Evolutionary conservation across 345 rosid species (phyloP).

Genomic region (Melastoma malabathricum): DNA sequence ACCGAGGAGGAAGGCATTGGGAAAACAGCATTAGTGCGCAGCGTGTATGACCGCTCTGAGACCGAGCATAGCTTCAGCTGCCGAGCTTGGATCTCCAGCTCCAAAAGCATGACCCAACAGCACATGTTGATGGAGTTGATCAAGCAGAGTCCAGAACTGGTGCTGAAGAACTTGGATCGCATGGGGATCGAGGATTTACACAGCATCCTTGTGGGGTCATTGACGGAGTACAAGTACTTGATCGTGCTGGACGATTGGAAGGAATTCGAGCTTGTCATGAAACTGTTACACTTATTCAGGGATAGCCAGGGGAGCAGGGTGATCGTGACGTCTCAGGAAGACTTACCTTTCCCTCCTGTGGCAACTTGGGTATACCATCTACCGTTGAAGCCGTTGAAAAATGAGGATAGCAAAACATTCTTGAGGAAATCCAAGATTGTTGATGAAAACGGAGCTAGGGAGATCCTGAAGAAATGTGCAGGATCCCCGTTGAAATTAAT

Average conservation of each 20-base stretch:
- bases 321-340: background rate
- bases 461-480: background rate
- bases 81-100: constrained; percentile 12
- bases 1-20: too few relatives aligned
- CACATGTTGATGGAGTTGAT: constrained; percentile 6
- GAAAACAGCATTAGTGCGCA: too few relatives aligned
- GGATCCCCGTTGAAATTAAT: background rate
- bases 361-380: too few relatives aligned
- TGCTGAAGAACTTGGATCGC: constrained; percentile 4
- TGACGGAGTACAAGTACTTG: constrained; percentile 5
- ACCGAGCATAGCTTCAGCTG: background rate
- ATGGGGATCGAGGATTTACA: background rate
- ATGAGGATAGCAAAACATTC: constrained; percentile 1
- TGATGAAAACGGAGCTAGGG: too few relatives aligned
- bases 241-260: constrained; percentile 1
- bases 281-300: background rate
- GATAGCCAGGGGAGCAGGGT: constrained; percentile 1
- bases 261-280: background rate
- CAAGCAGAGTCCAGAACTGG: constrained; percentile 1
- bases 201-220: background rate
- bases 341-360: too few relatives aligned
- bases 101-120: too few relatives aligned
- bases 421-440: constrained; percentile 3
- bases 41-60: background rate
- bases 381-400: background rate